Evolutionary conservation across 495 filamentous ascomycete species (phyloP), one percentile per base, ranked within the genome.

Genomic region (Ramalina intermedia): DNA sequence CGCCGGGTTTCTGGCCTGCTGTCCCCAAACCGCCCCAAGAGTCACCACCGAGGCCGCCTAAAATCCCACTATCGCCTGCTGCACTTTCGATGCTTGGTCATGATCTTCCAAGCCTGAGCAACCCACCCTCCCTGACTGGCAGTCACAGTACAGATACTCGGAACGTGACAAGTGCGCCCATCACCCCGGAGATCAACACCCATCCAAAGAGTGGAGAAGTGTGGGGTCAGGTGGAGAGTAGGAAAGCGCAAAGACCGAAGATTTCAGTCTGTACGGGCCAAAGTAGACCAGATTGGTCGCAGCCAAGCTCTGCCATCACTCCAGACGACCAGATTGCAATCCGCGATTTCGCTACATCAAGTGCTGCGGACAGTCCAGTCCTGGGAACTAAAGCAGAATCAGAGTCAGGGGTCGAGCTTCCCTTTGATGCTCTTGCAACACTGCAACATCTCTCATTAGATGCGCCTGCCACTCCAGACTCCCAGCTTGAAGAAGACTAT

Each of bases 61-160:
- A 83, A 61, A 79, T 93, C 3, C 75, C 81, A 23, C 77, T 94
- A 54, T 89, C 87, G 2, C 82, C 84, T 14, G 79, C 79, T 12
- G 73, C 77, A 21, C 73, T 87, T 39, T 78, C 74, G 16, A 71
- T 82, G 61, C 73, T 94, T 16, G 74, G 70, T 23, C 76, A 68
- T 53, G 74, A 74, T 44, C 72, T 87, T 13, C 86, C 87, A 9
- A 78, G 76, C 16, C 69, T 76, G n/a, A 85, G 83, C 56, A 81
- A 85, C 0, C 79, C 87, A 7, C 88, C 88, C 6, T 94, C 88
- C 9, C 74, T 96, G 3, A 86, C 94, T 70, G 88, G 87, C 8
- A 93, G 86, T 65, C 61, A 88, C 37, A 81, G 79, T 16, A 93
- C 87, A 7, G 87, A 94, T 54, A 86, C 93, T 56, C 72, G 88